Evolutionary conservation across 768 basidiomycete species (phyloP), one percentile per base, ranked within the genome.

Genomic region (Lyophyllum semitale): DNA sequence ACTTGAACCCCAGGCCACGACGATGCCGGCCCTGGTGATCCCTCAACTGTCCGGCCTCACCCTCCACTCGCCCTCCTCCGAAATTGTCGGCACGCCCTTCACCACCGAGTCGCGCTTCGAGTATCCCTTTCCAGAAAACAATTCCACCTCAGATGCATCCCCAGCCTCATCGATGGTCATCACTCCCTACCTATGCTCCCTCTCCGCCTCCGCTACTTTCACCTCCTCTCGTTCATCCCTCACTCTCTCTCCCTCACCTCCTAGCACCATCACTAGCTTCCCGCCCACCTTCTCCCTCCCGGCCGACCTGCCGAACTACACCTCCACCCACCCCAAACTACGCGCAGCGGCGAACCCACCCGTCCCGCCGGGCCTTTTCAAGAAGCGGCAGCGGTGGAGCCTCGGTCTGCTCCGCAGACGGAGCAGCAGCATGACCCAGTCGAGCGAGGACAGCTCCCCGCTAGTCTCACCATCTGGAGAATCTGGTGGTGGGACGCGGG

Each of bases 1-100:
- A 18, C 29, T 22, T 23, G 38, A 40, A 18, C 26, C 2, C n/a
- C 47, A 48, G 20, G 22, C 12, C 7, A 26, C 29, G 22, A 25
- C 37, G 20, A 18, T 11, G n/a, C 25, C 35, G 12, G n/a, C 25
- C 7, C 26, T 13, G 13, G 49, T 27, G 50, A 12, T 33, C 22
- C 23, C 53, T 37, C 8, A 37, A 1, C 29, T 35, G 6, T 33
- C 57, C n/a, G 48, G 59, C 37, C n/a, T 51, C 3, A 23, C 54
- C 37, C 37, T 68, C 8, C 68, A 70, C 53, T 70, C 71, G 1
- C 68, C 70, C 8, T 64, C 67, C 13, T 57, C 66, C 0, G 52
- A 66, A 12, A 70, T 73, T 41, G 40, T 74, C 20, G 71, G 72
- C 22, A 73, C 73, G 1, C 72, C 73, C 18, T 74, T 73, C 46